Base-by-base conservation (phyloP, 306 rosid species). In the Hippophae gyantsensis region DNA sequence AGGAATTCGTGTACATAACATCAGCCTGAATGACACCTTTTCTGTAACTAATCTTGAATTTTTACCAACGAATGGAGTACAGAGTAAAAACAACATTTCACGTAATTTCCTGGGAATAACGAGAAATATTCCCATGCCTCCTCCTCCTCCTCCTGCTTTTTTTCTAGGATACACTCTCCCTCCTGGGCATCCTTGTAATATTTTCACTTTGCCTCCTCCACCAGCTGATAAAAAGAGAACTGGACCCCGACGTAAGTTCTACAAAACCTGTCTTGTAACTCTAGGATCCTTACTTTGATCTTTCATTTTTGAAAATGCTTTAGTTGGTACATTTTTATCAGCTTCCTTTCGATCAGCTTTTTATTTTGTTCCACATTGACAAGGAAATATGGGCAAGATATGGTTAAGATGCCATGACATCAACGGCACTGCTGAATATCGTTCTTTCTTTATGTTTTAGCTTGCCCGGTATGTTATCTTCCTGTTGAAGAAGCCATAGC, bases 381-480 rank as follows among this genome's bases (percentile, higher is more conserved):
- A 13, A 51, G 46, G 54, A 8, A 18, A 10, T 58, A 38, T 63
- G 58, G 43, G 58, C 51, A 25, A 53, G 55, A 50, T 48, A 55
- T 56, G 18, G 10, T 14, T 2, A 54, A 32, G 4, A 60, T 38
- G 8, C 27, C 3, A 12, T 58, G 46, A 13, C 11, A 48, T 46
- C 54, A 52, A 42, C 52, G 44, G 10, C 69, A 54, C 25, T 64
- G 41, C 56, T 78, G 56, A 78, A 55, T 38, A 32, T 32, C 0
- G 38, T 32, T 32, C 62, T 65, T 60, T 72, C 58, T 62, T 69
- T 75, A 27, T 68, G 23, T 45, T 73, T 72, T 84, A 90, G 96
- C 98, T 57, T 90, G 98, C 75, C 92, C 95, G 6, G 98, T 87
- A 43, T 90, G 98, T 76, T 90, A 90, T 79, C 89, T 87, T 74